These are phyloP conservation scores for Nymphaea colorata DNA, from an alignment of 164 flowering plant species.

Conservation along the genomic window DNA sequence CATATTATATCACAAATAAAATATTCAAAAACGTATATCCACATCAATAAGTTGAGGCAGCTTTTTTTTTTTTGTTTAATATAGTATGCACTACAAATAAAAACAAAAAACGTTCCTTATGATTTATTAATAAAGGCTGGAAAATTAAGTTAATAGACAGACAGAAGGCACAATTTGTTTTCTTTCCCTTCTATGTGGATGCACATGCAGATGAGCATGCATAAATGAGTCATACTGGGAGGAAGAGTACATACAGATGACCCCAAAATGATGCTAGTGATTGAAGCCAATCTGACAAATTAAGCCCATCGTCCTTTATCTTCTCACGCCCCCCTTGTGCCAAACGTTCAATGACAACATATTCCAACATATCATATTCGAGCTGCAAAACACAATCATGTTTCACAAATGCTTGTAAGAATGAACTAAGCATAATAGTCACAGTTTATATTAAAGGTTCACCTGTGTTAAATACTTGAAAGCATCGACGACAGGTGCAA, in stretches of 20 bases:
- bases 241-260: constrained; percentile 67
- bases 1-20: too few species aligned
- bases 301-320: constrained; percentile 94
- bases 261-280: constrained; percentile 99
- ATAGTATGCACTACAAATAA: too few species aligned
- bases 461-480: constrained; percentile 99
- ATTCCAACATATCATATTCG: constrained; percentile 94
- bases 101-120: too few species aligned
- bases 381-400: constrained; percentile 36
- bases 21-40: too few species aligned
- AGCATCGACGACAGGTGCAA: constrained; percentile 96
- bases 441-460: neutral
- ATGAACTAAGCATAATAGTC: neutral
- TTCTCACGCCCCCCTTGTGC: constrained; percentile 94
- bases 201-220: too few species aligned
- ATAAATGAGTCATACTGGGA: neutral
- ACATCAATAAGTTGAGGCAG: too few species aligned
- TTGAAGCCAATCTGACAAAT: constrained; percentile 98
- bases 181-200: too few species aligned
- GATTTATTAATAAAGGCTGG: too few species aligned
- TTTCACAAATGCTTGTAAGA: neutral
- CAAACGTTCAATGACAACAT: constrained; percentile 96
- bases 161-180: too few species aligned
- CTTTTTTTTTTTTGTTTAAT: too few species aligned
- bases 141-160: too few species aligned